phyloP scores from a whole-genome alignment of 306 rosid genomes.

The Castanea mollissima region DNA sequence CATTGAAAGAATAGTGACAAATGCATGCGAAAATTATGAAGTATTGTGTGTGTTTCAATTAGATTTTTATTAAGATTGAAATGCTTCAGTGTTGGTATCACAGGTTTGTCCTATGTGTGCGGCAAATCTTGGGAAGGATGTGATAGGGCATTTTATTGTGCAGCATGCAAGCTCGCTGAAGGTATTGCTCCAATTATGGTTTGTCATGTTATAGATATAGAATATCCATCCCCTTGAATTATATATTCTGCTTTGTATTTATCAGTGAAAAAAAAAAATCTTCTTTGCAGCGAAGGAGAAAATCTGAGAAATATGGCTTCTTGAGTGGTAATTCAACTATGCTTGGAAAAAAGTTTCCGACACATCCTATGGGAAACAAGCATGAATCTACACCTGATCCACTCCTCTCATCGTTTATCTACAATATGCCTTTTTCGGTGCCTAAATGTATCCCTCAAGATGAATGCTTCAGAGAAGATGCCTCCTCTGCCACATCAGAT shows the following conservation, averaged over 20 bases:
- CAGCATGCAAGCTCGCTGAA: slow-evolving; percentile 64
- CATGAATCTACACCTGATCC: slow-evolving; percentile 66
- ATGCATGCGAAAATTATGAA: not conserved
- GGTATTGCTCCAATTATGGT: slow-evolving; percentile 46
- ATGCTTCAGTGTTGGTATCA: slow-evolving; percentile 24
- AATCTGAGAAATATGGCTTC: slow-evolving; percentile 51
- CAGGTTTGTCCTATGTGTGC: slow-evolving; percentile 98
- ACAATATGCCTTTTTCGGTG: slow-evolving; percentile 38
- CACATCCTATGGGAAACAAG: slow-evolving; percentile 39
- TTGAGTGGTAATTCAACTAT: slow-evolving; percentile 52
- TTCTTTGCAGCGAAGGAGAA: slow-evolving; percentile 59
- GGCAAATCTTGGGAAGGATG: slow-evolving; percentile 70
- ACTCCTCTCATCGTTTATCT: slow-evolving; percentile 69
- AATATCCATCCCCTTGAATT: not conserved
- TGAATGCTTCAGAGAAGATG: slow-evolving; percentile 33
- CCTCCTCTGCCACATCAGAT: slow-evolving; percentile 23
- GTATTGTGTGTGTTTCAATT: not conserved
- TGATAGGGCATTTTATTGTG: slow-evolving; percentile 53
- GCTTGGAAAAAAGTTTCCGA: slow-evolving; percentile 46
- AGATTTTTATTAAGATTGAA: slow-evolving; percentile 23
- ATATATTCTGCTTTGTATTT: slow-evolving; percentile 16
- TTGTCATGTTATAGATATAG: slow-evolving; percentile 5
- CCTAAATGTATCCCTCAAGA: slow-evolving; percentile 23
- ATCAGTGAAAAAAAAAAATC: slow-evolving; percentile 10
- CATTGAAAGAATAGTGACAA: slow-evolving; percentile 15